Base-by-base conservation (phyloP, 164 flowering plant genomes). In the Magnolia sinica region DNA sequence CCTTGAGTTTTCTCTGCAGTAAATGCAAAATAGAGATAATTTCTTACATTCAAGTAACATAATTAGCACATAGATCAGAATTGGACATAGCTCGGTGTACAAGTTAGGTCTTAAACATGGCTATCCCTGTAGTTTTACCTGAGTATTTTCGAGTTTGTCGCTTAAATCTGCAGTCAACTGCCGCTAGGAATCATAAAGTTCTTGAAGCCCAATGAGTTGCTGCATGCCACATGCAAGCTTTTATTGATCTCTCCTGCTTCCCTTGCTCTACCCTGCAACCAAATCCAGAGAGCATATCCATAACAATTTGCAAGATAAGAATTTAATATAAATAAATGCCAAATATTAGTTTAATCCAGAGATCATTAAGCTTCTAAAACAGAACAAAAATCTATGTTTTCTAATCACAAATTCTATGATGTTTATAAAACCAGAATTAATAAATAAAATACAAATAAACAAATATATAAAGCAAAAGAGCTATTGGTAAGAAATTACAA, bases 191-290 rank as follows among this genome's bases (percentile, higher is more conserved):
- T 90, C 84, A 81, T 90, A 87, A 31, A 89, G 90, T 61, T 89
- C 96, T 79, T 90, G 92, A 79, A 96, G 89, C 84, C 89, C 97
- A 78, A 77, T 64, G 19, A 91, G n/a, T 89, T 96, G 93, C 98
- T 94, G 87, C 67, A 73, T 74, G 71, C 49, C 76, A 65, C 68
- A 73, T 59, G 68, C 85, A 92, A 87, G 83, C 95, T 92, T 81
- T 92, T 92, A 81, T 91, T 92, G 58, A 92, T 92, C 86, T 92
- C 97, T 77, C 97, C 95, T 14, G 95, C 92, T 87, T 92, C 97
- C 86, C 97, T 89, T 81, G 97, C 97, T 83, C 97, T 85, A 19
- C 90, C 89, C 95, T 92, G 88, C 68, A 76, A 49, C 68, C 23
- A 7, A 68, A 68, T 29, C 71, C n/a, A n/a, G n/a, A n/a, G n/a